A percentile compares a stretch with the other conserved stretches of the same genome.
phyloP scores from a whole-genome alignment of 257 asterid species.

The Jasminum sambac region DNA sequence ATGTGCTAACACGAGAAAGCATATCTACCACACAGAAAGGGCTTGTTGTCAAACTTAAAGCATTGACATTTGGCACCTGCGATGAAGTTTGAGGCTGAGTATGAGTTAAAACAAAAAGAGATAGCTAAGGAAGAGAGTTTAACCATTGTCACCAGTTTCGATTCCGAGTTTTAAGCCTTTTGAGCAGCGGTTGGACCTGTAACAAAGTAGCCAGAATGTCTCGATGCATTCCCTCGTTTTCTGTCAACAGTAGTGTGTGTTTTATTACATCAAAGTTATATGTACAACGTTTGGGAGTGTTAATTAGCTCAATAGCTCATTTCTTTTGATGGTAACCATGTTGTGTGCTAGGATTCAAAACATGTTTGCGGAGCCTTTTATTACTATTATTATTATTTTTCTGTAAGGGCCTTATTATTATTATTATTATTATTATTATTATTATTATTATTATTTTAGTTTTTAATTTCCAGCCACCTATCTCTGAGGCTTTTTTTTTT shows the following conservation, averaged over 20 bases:
- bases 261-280: background rate
- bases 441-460: too few relatives aligned
- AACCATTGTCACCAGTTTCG: background rate
- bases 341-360: background rate
- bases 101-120: background rate
- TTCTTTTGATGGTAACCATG: background rate
- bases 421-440: too few relatives aligned
- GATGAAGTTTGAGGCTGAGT: background rate
- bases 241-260: background rate
- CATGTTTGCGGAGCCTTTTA: too few relatives aligned
- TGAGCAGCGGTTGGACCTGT: background rate
- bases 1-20: background rate
- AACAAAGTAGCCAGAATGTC: background rate
- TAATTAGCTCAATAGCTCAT: background rate
- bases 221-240: background rate
- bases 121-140: background rate
- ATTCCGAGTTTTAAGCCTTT: background rate
- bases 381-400: too few relatives aligned
- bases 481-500: too few relatives aligned
- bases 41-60: background rate
- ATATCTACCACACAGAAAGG: background rate
- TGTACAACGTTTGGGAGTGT: background rate
- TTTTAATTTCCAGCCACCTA: too few relatives aligned
- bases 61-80: background rate
- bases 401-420: too few relatives aligned